Conservation (phyloP, 73 alveolate species). For the Uronychia setigera region DNA sequence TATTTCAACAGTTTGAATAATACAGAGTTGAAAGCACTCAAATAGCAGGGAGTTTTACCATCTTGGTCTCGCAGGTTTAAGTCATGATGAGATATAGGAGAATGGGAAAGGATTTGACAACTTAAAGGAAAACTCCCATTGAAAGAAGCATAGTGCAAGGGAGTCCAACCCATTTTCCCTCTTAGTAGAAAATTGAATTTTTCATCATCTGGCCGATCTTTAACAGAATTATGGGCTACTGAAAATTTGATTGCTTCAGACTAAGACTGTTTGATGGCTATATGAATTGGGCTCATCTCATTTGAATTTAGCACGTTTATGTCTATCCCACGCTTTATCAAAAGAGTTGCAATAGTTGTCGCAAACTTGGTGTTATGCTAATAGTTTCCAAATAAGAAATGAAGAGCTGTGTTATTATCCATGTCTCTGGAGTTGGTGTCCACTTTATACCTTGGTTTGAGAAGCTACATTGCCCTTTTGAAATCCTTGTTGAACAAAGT, state of each 20-base stretch:
- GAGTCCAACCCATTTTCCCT: constrained; percentile 36
- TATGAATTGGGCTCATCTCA: constrained; percentile 35
- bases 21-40: neutral
- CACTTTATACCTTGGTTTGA: constrained; percentile 20
- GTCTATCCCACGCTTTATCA: constrained; percentile 35
- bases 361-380: neutral
- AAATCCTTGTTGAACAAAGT: constrained; percentile 43
- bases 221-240: constrained; percentile 15
- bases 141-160: constrained; percentile 45
- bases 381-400: constrained; percentile 23
- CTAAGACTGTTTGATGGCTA: constrained; percentile 33
- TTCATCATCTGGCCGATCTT: neutral
- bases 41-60: neutral
- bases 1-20: neutral
- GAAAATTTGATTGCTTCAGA: constrained; percentile 29
- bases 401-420: constrained; percentile 32
- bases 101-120: neutral
- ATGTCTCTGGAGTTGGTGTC: constrained; percentile 25
- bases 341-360: neutral
- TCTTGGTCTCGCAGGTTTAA: neutral
- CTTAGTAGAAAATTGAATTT: neutral
- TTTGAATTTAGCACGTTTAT: constrained; percentile 26
- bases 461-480: constrained; percentile 12
- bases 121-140: constrained; percentile 5
- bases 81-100: neutral